Conservation (phyloP, 345 rosid species). For the Heritiera littoralis region DNA sequence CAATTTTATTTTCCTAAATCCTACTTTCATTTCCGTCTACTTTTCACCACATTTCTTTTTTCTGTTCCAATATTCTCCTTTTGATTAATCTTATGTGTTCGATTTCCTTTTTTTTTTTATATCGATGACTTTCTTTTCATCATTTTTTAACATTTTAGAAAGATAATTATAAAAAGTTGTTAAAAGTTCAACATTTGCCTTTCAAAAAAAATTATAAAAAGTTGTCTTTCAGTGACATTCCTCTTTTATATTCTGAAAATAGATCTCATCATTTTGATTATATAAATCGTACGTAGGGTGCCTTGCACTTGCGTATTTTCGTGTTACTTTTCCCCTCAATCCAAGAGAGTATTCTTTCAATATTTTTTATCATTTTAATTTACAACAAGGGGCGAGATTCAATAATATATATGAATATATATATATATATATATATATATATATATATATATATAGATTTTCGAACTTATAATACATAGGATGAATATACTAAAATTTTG, state of each 20-base stretch:
- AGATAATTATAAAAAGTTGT: not conserved
- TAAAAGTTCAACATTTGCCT: too few species aligned
- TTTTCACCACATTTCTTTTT: not conserved
- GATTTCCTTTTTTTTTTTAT: not conserved
- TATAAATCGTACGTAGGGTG: too few species aligned
- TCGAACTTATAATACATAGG: too few species aligned
- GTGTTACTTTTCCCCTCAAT: not conserved
- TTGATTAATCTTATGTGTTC: too few species aligned
- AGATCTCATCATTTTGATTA: not conserved
- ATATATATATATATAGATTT: too few species aligned
- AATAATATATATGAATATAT: too few species aligned
- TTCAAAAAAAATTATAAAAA: not conserved
- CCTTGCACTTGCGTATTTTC: too few species aligned
- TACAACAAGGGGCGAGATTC: not conserved
- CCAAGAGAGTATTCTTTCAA: not conserved
- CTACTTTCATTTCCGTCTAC: not conserved
- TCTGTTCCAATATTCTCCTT: too few species aligned
- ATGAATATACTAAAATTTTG: too few species aligned
- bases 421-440: too few species aligned
- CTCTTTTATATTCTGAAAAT: not conserved
- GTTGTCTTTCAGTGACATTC: not conserved
- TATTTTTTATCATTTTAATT: not conserved
- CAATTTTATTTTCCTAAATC: not conserved
- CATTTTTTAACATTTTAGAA: not conserved
- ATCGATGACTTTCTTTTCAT: not conserved